Evolutionary conservation across 2,329 filamentous ascomycete genomes (phyloP), one percentile per base, ranked within the genome.

Genomic region (Bipolaris victoriae): DNA sequence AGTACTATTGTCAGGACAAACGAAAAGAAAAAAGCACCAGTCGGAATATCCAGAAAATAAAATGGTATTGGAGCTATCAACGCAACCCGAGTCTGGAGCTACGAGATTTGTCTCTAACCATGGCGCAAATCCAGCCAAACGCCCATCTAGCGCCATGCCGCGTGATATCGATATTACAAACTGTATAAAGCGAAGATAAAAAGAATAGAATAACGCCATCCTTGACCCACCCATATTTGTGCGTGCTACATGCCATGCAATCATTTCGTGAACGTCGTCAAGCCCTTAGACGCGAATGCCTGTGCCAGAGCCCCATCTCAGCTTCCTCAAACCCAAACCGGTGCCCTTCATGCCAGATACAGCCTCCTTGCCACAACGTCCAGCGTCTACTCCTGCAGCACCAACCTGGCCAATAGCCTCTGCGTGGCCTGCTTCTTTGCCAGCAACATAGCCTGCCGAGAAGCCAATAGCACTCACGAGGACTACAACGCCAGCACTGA

Each of bases 401-500:
- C 71, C 70, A 40, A 75, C 40, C 44, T 75, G 70, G 20, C 71
- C 68, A 57, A 75, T 61, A 7, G 69, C 80, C 66, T 88, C 85
- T 2, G 82, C 75, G 49, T 80, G 78, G 1, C 84, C 85, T 4
- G 84, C 81, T 61, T 88, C 86, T 52, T 81, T 81, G 10, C 86
- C 86, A 13, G 87, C 79, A 13, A 84, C 82, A 65, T 88, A 88
- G 1, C 86, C 86, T 3, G 86, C 86, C 0, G 84, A 84, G 71
- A 88, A 89, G 64, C 85, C 86, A 60, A 88, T 82, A 2, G 86
- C 86, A 15, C 84, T 86, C 53, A 88, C 83, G 0, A 88, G 79
- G 2, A 88, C 84, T 1, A 88, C 84, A 16, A 88, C 85, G 2
- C 86, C 86, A 0, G 86, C 86, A 47, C 84, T 86, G 45, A 88